Evolutionary conservation across 352 stramenopile species (phyloP).

Genomic region (Pythium rhizo-oryzae): DNA sequence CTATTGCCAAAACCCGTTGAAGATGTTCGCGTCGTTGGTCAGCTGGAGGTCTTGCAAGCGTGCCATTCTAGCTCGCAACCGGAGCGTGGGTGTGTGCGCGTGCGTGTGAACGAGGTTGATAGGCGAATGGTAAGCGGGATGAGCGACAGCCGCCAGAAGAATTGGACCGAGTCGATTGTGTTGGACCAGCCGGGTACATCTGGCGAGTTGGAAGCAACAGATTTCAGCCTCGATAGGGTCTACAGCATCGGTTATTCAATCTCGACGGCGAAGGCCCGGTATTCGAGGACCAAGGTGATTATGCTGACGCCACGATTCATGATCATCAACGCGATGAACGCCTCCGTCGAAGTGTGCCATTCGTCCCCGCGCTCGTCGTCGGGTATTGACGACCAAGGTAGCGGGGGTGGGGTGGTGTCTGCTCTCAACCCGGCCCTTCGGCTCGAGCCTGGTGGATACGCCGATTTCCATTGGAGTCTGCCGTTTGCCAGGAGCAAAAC

Average conservation of each 20-base stretch:
- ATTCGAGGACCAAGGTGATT: slow-evolving; percentile 87
- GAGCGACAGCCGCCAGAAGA: slow-evolving; percentile 57
- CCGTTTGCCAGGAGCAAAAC: slow-evolving; percentile 69
- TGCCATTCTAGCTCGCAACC: slow-evolving; percentile 76
- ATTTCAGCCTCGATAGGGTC: slow-evolving; percentile 60
- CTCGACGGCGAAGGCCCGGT: slow-evolving; percentile 66
- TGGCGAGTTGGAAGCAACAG: slow-evolving; percentile 71
- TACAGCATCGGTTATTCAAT: slow-evolving; percentile 88
- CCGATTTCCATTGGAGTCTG: slow-evolving; percentile 86
- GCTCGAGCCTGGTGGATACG: slow-evolving; percentile 70
- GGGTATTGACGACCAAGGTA: slow-evolving; percentile 30
- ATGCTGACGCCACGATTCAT: slow-evolving; percentile 87
- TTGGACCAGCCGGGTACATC: slow-evolving; percentile 78
- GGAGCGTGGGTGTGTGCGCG: slow-evolving; percentile 67
- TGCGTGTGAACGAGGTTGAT: slow-evolving; percentile 71
- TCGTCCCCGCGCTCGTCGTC: slow-evolving; percentile 62
- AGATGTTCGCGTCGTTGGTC: slow-evolving; percentile 54
- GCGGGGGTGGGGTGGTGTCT: slow-evolving; percentile 46
- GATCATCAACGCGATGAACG: slow-evolving; percentile 79
- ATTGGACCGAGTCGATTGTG: slow-evolving; percentile 74
- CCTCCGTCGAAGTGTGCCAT: slow-evolving; percentile 76
- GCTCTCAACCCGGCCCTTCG: slow-evolving; percentile 67
- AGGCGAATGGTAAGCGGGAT: slow-evolving; percentile 28
- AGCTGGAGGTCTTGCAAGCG: slow-evolving; percentile 80
- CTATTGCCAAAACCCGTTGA: slow-evolving; percentile 75